Base-by-base conservation (phyloP, 257 asterid species). In the Jaltomata sinuosa region DNA sequence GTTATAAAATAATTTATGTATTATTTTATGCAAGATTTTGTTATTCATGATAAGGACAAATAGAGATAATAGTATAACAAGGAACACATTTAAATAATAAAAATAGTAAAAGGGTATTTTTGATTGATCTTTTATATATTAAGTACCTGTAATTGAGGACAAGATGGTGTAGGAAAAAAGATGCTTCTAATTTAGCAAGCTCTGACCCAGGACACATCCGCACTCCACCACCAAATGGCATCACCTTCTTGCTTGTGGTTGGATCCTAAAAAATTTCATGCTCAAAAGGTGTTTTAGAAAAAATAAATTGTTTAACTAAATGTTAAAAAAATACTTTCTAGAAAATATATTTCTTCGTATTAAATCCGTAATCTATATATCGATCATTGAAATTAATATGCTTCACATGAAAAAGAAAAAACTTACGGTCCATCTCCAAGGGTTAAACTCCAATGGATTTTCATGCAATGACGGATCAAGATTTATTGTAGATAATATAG, bases 141-240 rank as follows among this genome's bases (percentile, higher is more conserved):
- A n/a, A n/a, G n/a, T n/a, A n/a, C n/a, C n/a, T n/a, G 83, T 87
- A 86, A 71, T 87, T 90, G 52, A 92, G 95, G 83, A 94, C 91
- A 53, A 95, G 89, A 90, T 93, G 97, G 84, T 93, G 97, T 53
- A 95, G 92, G 84, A 95, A 94, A 85, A 92, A 88, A 3, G 98
- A 91, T 59, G 90, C 88, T 87, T 92, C 98, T 67, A 94, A 29
- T 80, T 89, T 95, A 4, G 92, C 98, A 29, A 95, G 85, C 67
- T 95, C 97, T 2, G 91, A 91, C 15, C 98, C 98, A 2, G 97
- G 98, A 74, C 98, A 95, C 53, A 90, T 76, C 85, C 98, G 76
- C 25, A 88, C 15, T 72, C 98, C 98, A 4, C 97, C 98, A 3
- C 98, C 97, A 18, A 91, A 94, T 11, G 95, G 93, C 14, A 61